Base-by-base conservation (phyloP, 164 flowering plant genomes). In the Magnolia kwangsiensis region DNA sequence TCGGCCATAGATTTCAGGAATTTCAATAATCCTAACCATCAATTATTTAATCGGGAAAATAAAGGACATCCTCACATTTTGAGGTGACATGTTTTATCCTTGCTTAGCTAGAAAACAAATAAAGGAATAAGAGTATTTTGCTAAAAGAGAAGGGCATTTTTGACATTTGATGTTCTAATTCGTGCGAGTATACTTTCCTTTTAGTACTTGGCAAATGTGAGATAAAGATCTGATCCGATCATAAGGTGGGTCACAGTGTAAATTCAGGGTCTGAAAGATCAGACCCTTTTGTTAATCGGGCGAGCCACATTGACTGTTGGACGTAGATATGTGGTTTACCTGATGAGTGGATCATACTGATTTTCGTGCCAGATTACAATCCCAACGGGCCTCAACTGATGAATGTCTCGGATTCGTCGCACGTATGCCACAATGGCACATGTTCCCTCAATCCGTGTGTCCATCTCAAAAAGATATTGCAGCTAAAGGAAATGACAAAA, bases 81-180 rank as follows among this genome's bases (percentile, higher is more conserved):
- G 59, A 19, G 59, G 59, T 71, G 72, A 71, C 72, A 71, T 71
- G 58, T 50, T n/a, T 71, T n/a, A 71, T n/a, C 59, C 9, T 19
- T 50, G 10, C 59, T 71, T 19, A 27, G 58, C 72, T 71, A n/a
- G 49, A 71, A 49, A 10, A 50, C 55, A 50, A 71, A 14, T 18
- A 50, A 49, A 71, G 1, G 21, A 71, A 49, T 16, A 21, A 0
- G 10, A n/a, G 23, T 24, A 49, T 49, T 71, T 71, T 49, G 72
- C 8, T 8, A 50, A 2, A 50, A 71, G 16, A 8, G 45, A 37
- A 37, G 45, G 45, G 45, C 45, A 59, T 59, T 13, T 59, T 59
- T 59, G 63, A 59, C 18, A 59, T 59, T 13, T 59, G 14, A 13
- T 59, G 18, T 6, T 13, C 45, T 37, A 37, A 37, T 5, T 37